Evolutionary conservation across 768 basidiomycete genomes (phyloP).

Genomic region (Pholiota conissans): DNA sequence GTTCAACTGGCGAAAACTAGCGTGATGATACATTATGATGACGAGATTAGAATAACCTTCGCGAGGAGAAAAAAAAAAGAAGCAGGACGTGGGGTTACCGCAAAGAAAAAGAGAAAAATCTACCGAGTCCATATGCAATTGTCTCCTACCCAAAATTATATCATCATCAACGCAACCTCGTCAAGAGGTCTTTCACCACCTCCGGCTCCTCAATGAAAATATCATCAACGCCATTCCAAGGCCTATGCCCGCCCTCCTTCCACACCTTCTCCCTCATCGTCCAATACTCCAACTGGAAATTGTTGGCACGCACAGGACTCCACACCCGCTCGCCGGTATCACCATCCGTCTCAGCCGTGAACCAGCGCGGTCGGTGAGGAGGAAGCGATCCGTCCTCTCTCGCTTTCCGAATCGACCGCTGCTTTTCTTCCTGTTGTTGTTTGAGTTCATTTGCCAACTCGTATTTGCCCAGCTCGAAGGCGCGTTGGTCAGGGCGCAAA

Average conservation of each 20-base stretch:
- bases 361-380: constrained; percentile 88
- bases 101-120: background rate
- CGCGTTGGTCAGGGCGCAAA: constrained; percentile 88
- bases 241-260: constrained; percentile 33
- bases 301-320: constrained; percentile 58
- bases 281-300: constrained; percentile 78
- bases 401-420: constrained; percentile 68
- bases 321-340: constrained; percentile 92
- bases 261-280: constrained; percentile 68
- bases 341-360: constrained; percentile 74
- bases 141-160: background rate
- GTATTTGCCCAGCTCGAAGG: constrained; percentile 88
- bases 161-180: background rate
- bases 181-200: constrained; percentile 22
- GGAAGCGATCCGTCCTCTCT: constrained; percentile 73
- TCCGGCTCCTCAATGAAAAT: constrained; percentile 79
- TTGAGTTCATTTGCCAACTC: constrained; percentile 83
- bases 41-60: no score
- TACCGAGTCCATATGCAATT: background rate
- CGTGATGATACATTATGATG: no score
- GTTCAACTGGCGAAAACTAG: no score
- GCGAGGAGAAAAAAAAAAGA: no score
- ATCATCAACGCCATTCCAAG: constrained; percentile 60
- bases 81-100: no score
- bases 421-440: constrained; percentile 78